Evolutionary conservation across 331 rosid genomes (phyloP), one percentile per base, ranked within the genome.

Genomic region (Rosa hybrid): DNA sequence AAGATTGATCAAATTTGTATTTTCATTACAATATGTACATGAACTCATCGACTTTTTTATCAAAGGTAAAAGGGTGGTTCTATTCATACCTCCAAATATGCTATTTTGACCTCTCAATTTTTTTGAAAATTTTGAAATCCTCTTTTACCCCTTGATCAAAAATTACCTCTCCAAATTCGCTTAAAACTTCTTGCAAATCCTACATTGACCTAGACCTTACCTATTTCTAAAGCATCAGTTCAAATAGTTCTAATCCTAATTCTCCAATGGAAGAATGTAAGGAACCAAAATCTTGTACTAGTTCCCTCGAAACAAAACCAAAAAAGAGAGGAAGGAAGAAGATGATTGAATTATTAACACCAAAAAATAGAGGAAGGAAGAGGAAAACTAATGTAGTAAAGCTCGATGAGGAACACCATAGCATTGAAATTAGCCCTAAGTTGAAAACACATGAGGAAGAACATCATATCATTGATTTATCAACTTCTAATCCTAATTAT

Each of bases 161-260:
- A 30, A 30, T 34, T 34, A 34, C 39, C 39, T 3, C 39, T 34
- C 39, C 39, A 34, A 34, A 34, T 34, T 86, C 94, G 41, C 97
- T 94, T 6, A 81, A 84, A 56, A 72, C 60, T 2, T 94, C 98
- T 0, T 94, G 97, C 70, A 56, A 86, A 54, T 69, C 60, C n/a
- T 88, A 76, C 27, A 83, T 89, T 0, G 56, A 86, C 5, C 84
- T 70, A 1, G 86, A 81, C 2, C 11, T 14, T 12, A 13, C 49
- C 72, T 25, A 8, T 23, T 18, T 74, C 57, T 79, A 65, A 25
- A 72, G 54, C 42, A 21, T 30, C 34, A 72, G 41, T 41, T 71
- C 79, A 2, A 69, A 59, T 71, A 27, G n/a, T 64, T 64, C 20
- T 63, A 17, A 23, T 60, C 69, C 44, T 30, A 64, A 30, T 27